A percentile compares a stretch with the other conserved stretches of the same genome.
phyloP scores from a whole-genome alignment of 75 land plant genomes.

The Cryptomeria japonica region DNA sequence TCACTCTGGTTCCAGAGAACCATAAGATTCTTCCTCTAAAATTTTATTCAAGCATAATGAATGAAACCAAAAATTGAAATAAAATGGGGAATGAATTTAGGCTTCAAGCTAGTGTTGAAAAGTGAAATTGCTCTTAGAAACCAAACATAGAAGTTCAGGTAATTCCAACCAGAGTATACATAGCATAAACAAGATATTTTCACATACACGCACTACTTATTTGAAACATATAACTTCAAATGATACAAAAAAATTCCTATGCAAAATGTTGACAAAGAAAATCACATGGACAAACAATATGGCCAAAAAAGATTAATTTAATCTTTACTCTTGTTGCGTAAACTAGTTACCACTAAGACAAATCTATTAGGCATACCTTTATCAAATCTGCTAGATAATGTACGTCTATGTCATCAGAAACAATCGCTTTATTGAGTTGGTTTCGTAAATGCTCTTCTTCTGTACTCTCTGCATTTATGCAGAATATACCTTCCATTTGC shows the following conservation, averaged over 20 bases:
- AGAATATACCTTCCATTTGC: constrained; percentile 95
- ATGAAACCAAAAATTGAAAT: not conserved
- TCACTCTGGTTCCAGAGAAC: not conserved
- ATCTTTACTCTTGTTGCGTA: not conserved
- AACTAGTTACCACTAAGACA: not conserved
- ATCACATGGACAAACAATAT: not conserved
- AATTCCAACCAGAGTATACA: not conserved
- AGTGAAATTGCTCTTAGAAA: not conserved
- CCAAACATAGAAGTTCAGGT: not conserved
- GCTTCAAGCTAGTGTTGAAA: not conserved
- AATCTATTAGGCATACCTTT: constrained; percentile 38
- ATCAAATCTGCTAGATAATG: constrained; percentile 96
- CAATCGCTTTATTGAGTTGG: constrained; percentile 89
- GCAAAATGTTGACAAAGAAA: not conserved
- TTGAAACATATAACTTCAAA: not conserved
- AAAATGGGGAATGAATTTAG: not conserved
- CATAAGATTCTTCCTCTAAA: not conserved
- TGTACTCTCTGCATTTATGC: constrained; percentile 93
- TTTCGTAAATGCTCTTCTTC: constrained; percentile 90
- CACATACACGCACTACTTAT: not conserved
- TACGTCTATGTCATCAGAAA: constrained; percentile 88
- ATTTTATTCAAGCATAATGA: not conserved
- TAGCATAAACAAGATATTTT: not conserved
- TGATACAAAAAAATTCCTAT: not conserved
- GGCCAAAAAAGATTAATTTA: not conserved